Conservation (phyloP, 1,284 basidiomycete species). For the Cutaneotrichosporon cyanovorans region DNA sequence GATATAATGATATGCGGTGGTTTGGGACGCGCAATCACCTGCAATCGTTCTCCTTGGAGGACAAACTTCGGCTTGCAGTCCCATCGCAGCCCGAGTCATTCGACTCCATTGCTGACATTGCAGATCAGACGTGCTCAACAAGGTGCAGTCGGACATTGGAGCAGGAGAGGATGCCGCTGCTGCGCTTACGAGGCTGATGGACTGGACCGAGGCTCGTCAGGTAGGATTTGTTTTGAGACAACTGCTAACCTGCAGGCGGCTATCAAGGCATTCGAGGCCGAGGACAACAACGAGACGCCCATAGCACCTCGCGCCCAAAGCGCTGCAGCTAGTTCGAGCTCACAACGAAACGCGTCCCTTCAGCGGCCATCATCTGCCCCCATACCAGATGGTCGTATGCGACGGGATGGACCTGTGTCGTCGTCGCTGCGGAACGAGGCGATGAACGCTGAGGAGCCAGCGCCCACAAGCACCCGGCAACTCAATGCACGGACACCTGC, state of each 20-base stretch:
- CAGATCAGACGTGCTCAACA: constrained; percentile 41
- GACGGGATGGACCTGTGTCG: not conserved
- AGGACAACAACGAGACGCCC: constrained; percentile 25
- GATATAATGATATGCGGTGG: too few species aligned
- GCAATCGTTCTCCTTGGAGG: too few species aligned
- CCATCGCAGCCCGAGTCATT: too few species aligned
- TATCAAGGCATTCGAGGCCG: constrained; percentile 37
- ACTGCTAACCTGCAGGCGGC: constrained; percentile 23
- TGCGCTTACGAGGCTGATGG: constrained; percentile 44
- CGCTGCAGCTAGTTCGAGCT: constrained; percentile 1
- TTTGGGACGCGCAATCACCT: too few species aligned
- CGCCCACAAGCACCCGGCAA: not conserved
- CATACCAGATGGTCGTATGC: constrained; percentile 1
- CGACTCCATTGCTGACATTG: not conserved
- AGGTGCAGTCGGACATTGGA: constrained; percentile 38
- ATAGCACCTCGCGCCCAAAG: constrained; percentile 2
- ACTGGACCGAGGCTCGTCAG: constrained; percentile 47
- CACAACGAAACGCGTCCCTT: not conserved
- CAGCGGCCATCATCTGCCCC: constrained; percentile 23
- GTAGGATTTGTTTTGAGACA: constrained; percentile 17
- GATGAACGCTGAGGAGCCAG: constrained; percentile 8
- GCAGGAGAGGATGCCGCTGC: constrained; percentile 38
- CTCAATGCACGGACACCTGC: not conserved
- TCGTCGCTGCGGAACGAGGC: constrained; percentile 8
- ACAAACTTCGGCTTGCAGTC: too few species aligned